A percentile compares a stretch with the other conserved stretches of the same genome.
Conservation (phyloP, 306 rosid species). For the Dalbergia cochinchinensis region DNA sequence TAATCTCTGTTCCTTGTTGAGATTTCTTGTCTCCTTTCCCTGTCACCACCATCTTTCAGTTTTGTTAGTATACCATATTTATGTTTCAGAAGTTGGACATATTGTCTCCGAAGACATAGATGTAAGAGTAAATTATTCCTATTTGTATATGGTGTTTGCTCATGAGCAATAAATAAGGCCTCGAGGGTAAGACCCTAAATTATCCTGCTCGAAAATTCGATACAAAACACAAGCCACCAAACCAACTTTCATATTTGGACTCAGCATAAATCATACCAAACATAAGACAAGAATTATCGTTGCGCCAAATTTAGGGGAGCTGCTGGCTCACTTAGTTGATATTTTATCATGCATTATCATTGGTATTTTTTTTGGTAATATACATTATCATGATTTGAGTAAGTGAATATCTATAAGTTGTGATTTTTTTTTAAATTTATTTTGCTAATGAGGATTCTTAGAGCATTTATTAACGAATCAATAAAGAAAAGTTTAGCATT, state of each 20-base stretch:
- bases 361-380: too few relatives aligned
- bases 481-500: too few relatives aligned
- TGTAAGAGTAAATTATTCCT: constrained; percentile 41
- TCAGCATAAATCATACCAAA: not conserved
- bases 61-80: constrained; percentile 43
- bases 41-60: constrained; percentile 42
- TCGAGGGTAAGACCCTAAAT: not conserved
- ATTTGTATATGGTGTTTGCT: constrained; percentile 46
- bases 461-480: too few relatives aligned
- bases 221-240: not conserved
- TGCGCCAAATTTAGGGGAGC: not conserved
- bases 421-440: too few relatives aligned
- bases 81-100: constrained; percentile 46
- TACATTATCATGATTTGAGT: too few relatives aligned
- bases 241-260: not conserved
- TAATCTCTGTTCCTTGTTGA: constrained; percentile 20
- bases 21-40: constrained; percentile 44
- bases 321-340: not conserved
- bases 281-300: not conserved
- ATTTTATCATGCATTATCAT: too few relatives aligned
- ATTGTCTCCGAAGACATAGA: constrained; percentile 21
- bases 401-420: too few relatives aligned
- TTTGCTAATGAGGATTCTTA: too few relatives aligned
- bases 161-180: constrained; percentile 45
- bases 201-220: constrained; percentile 9